Base-by-base conservation (phyloP, 1,284 basidiomycete genomes). In the Bjerkandera adusta region DNA sequence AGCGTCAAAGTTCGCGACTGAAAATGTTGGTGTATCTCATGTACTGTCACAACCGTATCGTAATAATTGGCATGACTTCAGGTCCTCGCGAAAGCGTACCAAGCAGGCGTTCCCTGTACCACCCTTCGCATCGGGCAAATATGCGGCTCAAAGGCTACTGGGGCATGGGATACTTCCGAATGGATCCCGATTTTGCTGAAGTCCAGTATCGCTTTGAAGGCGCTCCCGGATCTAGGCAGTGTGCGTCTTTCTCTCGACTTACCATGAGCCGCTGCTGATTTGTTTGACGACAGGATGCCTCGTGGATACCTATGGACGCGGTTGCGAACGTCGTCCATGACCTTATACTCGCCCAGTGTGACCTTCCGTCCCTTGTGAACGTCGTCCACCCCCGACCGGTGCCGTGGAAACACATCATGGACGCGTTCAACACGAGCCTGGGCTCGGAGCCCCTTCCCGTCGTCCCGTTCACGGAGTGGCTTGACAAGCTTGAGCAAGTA, bases 101-200 rank as follows among this genome's bases (percentile, higher is more conserved):
- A 51, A 34, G 54, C 59, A 15, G 57, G 62, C 18, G 38, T 68
- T 2, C 49, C 33, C 0, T 51, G 53, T 3, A 60, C 59, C 0
- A 57, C 59, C 4, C 40, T 69, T 16, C 52, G 65, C 8, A 57
- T 66, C 15, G 66, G 66, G 2, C 65, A 70, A 44, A 59, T 70
- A 8, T 48, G 57, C 0, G 65, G 68, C 0, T 56, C 58, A 3
- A 32, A 20, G 4, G 36, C 42, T 2, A 55, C 54, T 11, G 61
- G 66, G 10, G 55, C 56, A 5, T 69, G 67, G 68, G 48, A 60
- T 3, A 55, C 49, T 10, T 61, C 56, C 1, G 64, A 68, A n/a
- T 67, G 62, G 60, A 47, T 69, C 2, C 65, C 67, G 2, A 58
- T 64, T 22, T 37, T 67, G 2, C 54, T 67, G 35, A 55, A 58